Percentiles rank a stretch among this genome's conserved stretches.
Evolutionary conservation across 371 early-diverging fungal species (phyloP).

Genomic region (Choanephora cucurbitarum): DNA sequence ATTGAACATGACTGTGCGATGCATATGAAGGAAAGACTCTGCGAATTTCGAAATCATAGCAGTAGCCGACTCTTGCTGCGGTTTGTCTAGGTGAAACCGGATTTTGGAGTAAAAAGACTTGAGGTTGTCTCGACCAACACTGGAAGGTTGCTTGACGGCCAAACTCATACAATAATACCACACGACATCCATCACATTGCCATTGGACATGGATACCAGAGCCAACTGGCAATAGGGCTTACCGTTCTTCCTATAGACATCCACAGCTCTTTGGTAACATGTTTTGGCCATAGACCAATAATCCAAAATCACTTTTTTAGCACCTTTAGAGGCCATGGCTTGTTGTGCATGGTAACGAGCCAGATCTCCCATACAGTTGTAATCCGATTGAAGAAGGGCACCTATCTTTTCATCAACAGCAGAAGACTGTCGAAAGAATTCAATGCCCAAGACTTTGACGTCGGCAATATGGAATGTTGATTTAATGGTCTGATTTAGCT

Average conservation of each 20-base stretch:
- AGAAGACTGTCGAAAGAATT: constrained; percentile 16
- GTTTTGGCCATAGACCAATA: constrained; percentile 38
- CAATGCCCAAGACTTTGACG: constrained; percentile 43
- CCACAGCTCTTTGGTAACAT: constrained; percentile 47
- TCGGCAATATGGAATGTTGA: constrained; percentile 34
- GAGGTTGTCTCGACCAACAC: constrained; percentile 45
- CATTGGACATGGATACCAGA: constrained; percentile 42
- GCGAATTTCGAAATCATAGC: constrained; percentile 33
- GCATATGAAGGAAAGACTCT: constrained; percentile 43
- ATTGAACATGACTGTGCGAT: constrained; percentile 43
- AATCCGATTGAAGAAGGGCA: constrained; percentile 40
- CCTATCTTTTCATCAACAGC: constrained; percentile 36
- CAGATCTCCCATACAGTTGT: constrained; percentile 53
- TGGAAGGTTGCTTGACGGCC: constrained; percentile 46
- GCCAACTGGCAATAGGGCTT: constrained; percentile 55
- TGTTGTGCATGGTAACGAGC: constrained; percentile 50
- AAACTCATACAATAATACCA: constrained; percentile 58
- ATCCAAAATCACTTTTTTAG: constrained; percentile 20
- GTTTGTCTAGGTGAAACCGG: constrained; percentile 21
- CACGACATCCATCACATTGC: constrained; percentile 52
- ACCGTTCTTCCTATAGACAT: constrained; percentile 46
- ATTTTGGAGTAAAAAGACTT: constrained; percentile 47
- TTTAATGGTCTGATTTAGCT: constrained; percentile 38
- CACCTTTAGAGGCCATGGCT: constrained; percentile 18
- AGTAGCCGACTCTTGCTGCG: constrained; percentile 4